phyloP scores from a whole-genome alignment of 495 filamentous ascomycete genomes.

The Elasticomyces elasticus region DNA sequence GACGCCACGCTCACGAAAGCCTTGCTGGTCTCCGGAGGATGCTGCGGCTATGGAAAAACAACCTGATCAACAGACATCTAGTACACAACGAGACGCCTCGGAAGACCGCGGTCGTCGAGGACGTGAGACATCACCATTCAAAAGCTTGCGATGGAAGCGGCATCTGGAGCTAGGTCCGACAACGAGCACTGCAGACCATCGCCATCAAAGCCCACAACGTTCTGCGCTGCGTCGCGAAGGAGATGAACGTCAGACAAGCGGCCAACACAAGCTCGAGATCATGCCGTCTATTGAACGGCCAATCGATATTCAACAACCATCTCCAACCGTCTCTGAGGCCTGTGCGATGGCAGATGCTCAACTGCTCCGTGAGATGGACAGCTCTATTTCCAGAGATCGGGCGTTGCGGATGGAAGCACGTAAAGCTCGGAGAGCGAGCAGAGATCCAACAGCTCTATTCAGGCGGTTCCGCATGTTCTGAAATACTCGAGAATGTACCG shows the following conservation, averaged over 20 bases:
- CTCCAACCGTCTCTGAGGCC: neutral
- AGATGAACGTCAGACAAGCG: neutral
- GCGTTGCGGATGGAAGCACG: too few relatives aligned
- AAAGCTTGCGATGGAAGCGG: neutral
- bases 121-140: neutral
- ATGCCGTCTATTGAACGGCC: neutral
- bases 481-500: too few relatives aligned
- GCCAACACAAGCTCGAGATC: neutral
- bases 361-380: neutral
- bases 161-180: neutral
- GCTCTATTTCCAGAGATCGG: neutral
- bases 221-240: neutral
- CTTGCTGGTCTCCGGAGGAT: neutral
- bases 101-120: neutral
- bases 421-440: too few relatives aligned
- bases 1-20: neutral
- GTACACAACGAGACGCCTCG: neutral
- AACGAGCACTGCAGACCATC: slow-evolving; percentile 2
- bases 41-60: neutral
- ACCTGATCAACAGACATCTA: neutral
- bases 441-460: too few relatives aligned
- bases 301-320: neutral
- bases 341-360: neutral
- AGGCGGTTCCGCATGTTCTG: too few relatives aligned
- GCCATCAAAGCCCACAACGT: neutral